Conservation (phyloP, 1,284 basidiomycete species). For the Ceratobasidium sp. region DNA sequence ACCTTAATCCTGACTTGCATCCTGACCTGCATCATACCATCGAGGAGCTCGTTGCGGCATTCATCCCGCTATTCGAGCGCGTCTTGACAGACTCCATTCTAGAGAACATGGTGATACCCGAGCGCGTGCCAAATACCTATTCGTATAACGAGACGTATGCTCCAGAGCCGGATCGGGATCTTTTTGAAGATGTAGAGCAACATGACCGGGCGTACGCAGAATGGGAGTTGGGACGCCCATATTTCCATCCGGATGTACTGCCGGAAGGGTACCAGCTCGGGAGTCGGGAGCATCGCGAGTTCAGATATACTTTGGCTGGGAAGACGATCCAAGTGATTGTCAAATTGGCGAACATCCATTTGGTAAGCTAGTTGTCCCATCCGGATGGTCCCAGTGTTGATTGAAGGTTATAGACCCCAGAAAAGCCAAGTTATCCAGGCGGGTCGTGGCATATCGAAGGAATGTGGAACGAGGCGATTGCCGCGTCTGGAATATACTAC, state of each 20-base stretch:
- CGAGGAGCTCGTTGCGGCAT: conserved; percentile 57
- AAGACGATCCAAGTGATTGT: no score
- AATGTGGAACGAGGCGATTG: conserved; percentile 64
- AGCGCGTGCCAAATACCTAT: background rate
- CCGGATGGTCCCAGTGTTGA: background rate
- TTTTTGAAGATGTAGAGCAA: conserved; percentile 53
- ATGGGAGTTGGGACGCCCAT: conserved; percentile 18
- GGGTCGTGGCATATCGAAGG: no score
- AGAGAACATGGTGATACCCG: background rate
- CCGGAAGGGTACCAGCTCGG: conserved; percentile 17
- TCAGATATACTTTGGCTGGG: conserved; percentile 59
- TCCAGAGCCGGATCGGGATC: background rate
- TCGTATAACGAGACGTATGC: background rate
- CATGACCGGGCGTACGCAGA: conserved; percentile 5
- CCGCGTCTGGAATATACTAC: conserved; percentile 62
- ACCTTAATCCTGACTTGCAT: conserved; percentile 61
- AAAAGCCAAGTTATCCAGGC: conserved; percentile 56
- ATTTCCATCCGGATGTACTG: conserved; percentile 50
- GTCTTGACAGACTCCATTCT: conserved; percentile 66
- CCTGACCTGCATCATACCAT: conserved; percentile 59
- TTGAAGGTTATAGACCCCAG: conserved; percentile 59
- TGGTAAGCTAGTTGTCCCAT: conserved; percentile 56
- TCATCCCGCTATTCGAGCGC: conserved; percentile 67
- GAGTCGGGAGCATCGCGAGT: conserved; percentile 53
- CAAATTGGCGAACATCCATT: conserved; percentile 64